Percentiles rank a stretch among this genome's conserved stretches.
These are phyloP conservation scores for Paracoccidioides lutzii DNA, from an alignment of 2,329 filamentous ascomycete genomes.

Conservation along the genomic window DNA sequence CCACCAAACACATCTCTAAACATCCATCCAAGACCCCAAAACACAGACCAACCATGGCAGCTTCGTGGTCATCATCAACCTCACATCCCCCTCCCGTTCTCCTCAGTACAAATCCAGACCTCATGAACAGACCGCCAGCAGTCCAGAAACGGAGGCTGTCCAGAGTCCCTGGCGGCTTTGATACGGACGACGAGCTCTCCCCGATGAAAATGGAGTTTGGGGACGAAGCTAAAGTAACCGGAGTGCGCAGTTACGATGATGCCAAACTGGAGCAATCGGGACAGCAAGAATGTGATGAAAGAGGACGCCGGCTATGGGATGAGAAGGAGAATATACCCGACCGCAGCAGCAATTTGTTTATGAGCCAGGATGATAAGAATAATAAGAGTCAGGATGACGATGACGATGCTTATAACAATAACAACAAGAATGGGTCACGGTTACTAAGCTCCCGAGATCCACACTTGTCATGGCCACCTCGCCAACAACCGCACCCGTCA, in stretches of 20 bases:
- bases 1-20: background rate
- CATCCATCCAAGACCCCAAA: background rate
- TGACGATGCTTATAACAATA: background rate
- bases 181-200: conserved; percentile 1
- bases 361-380: background rate
- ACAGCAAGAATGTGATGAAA: background rate
- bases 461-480: background rate
- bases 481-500: background rate
- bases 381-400: background rate
- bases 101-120: background rate
- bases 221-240: background rate
- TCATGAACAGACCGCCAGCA: background rate
- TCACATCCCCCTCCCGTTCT: background rate
- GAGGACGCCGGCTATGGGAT: background rate
- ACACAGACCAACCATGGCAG: background rate
- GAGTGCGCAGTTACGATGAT: background rate
- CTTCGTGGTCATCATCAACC: background rate
- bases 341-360: background rate
- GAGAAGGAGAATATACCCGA: background rate
- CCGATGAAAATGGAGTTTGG: conserved; percentile 3
- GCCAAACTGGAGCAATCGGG: background rate
- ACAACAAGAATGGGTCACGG: background rate
- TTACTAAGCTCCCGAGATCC: background rate
- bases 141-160: background rate
- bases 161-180: conserved; percentile 1